Percentiles rank a stretch among this genome's conserved stretches.
These are phyloP conservation scores for Leccinum obscurum DNA, from an alignment of 768 basidiomycete genomes.

Conservation along the genomic window DNA sequence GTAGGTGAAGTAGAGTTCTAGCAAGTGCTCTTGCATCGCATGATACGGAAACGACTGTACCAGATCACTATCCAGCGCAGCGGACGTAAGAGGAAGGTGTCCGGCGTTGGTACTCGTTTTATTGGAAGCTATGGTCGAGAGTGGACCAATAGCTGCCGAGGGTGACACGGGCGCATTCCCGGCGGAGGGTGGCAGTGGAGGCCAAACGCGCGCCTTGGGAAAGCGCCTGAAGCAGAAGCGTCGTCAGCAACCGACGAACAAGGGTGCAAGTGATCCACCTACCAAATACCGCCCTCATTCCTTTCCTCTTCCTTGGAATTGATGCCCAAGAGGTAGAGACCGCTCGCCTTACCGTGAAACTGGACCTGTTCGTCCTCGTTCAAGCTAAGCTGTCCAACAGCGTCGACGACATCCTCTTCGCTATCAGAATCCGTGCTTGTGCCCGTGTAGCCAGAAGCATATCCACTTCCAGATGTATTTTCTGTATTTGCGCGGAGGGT, in stretches of 20 bases:
- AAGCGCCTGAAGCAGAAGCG: background rate
- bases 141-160: constrained; percentile 7
- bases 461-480: constrained; percentile 18
- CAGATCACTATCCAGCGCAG: constrained; percentile 38
- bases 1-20: constrained; percentile 77
- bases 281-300: constrained; percentile 79
- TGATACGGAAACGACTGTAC: constrained; percentile 51
- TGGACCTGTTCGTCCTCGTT: constrained; percentile 86
- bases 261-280: constrained; percentile 19
- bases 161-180: constrained; percentile 26
- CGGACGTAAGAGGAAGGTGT: constrained; percentile 22
- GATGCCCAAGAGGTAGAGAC: constrained; percentile 68
- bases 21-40: constrained; percentile 62
- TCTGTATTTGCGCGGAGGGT: constrained; percentile 12
- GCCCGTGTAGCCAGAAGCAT: constrained; percentile 28
- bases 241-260: constrained; percentile 20
- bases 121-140: constrained; percentile 1
- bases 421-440: constrained; percentile 36
- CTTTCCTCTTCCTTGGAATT: constrained; percentile 61
- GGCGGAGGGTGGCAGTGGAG: constrained; percentile 44
- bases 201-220: constrained; percentile 81
- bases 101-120: constrained; percentile 10
- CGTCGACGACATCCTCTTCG: constrained; percentile 57
- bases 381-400: constrained; percentile 81
- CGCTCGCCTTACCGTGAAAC: constrained; percentile 85